Percentiles rank a stretch among this genome's conserved stretches.
These are phyloP conservation scores for Psilocybe cubensis DNA, from an alignment of 768 basidiomycete species.

Conservation along the genomic window DNA sequence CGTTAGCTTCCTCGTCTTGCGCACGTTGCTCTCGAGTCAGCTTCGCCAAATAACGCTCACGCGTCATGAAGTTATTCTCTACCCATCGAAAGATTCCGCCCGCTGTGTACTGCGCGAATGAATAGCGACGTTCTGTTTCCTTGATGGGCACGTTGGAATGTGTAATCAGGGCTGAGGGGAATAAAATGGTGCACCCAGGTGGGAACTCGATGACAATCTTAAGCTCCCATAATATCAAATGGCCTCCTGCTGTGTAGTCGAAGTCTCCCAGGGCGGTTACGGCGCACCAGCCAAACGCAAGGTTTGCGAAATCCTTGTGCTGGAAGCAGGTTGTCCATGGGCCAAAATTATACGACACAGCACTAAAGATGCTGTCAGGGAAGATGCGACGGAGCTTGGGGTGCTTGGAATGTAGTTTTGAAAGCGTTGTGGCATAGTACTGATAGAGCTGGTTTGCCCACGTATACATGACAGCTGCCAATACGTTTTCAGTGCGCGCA, in stretches of 20 bases:
- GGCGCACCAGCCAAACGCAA: background rate
- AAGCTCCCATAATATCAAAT: background rate
- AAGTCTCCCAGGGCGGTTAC: background rate
- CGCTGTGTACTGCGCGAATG: slow-evolving; percentile 24
- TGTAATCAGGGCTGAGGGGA: background rate
- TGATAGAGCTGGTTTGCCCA: slow-evolving; percentile 7
- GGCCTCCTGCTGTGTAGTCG: slow-evolving; percentile 14
- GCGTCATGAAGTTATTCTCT: slow-evolving; percentile 7
- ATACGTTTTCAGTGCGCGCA: too few species aligned
- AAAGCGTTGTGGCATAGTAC: background rate
- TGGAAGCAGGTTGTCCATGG: background rate
- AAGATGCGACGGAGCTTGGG: slow-evolving; percentile 11
- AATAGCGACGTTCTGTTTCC: slow-evolving; percentile 16
- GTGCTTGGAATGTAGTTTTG: background rate
- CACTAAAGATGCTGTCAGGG: background rate
- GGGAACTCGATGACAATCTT: background rate
- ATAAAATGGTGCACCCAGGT: background rate
- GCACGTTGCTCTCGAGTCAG: background rate
- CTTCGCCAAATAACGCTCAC: background rate
- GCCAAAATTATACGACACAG: background rate
- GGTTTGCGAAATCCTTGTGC: background rate
- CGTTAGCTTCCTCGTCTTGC: background rate
- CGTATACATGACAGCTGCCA: slow-evolving; percentile 6
- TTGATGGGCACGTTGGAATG: slow-evolving; percentile 12
- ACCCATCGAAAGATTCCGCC: slow-evolving; percentile 25